A percentile compares a stretch with the other conserved stretches of the same genome.
phyloP scores from a whole-genome alignment of 1,284 basidiomycete genomes.

The Gymnopus androsaceus region DNA sequence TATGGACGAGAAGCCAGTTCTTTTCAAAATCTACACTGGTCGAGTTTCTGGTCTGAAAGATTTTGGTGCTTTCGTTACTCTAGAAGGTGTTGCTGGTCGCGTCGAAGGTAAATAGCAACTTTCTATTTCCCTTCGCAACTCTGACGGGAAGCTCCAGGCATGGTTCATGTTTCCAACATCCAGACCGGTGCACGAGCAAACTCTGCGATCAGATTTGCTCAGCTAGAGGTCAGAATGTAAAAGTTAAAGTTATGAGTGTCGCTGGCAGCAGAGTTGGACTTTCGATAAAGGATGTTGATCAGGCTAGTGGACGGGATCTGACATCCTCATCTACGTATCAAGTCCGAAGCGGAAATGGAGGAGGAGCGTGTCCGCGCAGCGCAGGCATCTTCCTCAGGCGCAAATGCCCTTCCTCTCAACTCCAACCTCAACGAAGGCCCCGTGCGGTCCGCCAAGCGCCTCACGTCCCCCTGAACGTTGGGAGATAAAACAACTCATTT shows the following conservation, averaged over 20 bases:
- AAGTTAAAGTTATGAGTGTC: conserved; percentile 95
- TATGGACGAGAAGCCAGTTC: conserved; percentile 81
- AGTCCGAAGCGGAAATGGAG: conserved; percentile 89
- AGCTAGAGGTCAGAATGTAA: conserved; percentile 84
- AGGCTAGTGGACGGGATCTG: conserved; percentile 85
- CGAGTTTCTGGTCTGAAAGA: conserved; percentile 87
- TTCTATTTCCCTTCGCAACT: neutral
- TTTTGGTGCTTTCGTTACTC: conserved; percentile 91
- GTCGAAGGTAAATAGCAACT: conserved; percentile 70
- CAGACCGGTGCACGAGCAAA: conserved; percentile 83
- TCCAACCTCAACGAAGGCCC: conserved; percentile 50
- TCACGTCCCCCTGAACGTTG: conserved; percentile 97
- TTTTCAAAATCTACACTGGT: conserved; percentile 96
- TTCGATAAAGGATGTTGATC: conserved; percentile 98
- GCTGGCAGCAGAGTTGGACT: conserved; percentile 81
- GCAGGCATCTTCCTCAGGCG: conserved; percentile 58
- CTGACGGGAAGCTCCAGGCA: conserved; percentile 59
- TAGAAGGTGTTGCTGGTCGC: conserved; percentile 86
- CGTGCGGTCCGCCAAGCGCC: conserved; percentile 81
- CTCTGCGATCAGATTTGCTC: conserved; percentile 84
- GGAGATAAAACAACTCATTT: conserved; percentile 99
- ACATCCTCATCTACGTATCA: conserved; percentile 92
- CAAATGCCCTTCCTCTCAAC: conserved; percentile 68
- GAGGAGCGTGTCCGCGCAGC: conserved; percentile 71
- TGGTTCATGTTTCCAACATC: conserved; percentile 95